phyloP scores from a whole-genome alignment of 176 grass and related monocot species.

The Carex littledalei region DNA sequence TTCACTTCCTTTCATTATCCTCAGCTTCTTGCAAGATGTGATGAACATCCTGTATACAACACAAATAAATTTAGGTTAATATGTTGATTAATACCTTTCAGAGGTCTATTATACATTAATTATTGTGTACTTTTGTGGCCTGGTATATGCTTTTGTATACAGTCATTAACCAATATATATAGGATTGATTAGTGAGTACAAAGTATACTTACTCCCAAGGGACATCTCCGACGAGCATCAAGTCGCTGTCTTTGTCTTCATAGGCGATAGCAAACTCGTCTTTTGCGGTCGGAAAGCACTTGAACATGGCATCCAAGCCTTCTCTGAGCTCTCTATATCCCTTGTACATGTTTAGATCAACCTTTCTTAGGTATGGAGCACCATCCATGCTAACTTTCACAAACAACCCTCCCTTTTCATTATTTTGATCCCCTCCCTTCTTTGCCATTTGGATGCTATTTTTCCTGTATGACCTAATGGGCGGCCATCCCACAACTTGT shows the following conservation, averaged over 20 bases:
- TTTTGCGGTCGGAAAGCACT: constrained; percentile 24
- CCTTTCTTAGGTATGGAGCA: constrained; percentile 80
- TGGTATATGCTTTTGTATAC: not conserved
- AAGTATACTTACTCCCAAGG: constrained; percentile 77
- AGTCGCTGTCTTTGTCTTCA: constrained; percentile 89
- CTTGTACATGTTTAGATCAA: constrained; percentile 69
- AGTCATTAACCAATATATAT: too few relatives aligned
- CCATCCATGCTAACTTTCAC: constrained; percentile 99
- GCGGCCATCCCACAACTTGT: constrained; percentile 84
- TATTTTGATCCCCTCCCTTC: constrained; percentile 35
- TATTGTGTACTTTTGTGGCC: not conserved
- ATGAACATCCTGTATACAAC: constrained; percentile 66
- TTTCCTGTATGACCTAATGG: constrained; percentile 68
- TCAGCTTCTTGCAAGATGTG: constrained; percentile 89
- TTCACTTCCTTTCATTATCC: constrained; percentile 75
- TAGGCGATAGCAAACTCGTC: constrained; percentile 54
- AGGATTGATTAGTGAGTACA: not conserved
- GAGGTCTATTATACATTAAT: not conserved
- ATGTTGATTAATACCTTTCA: not conserved
- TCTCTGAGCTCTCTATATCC: constrained; percentile 72
- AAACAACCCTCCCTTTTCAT: constrained; percentile 33
- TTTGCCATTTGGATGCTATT: constrained; percentile 52
- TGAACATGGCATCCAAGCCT: constrained; percentile 62
- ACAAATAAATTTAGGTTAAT: not conserved
- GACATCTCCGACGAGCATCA: constrained; percentile 88